Conservation (phyloP, 2,329 filamentous ascomycete genomes). For the Kalmusia sp. region DNA sequence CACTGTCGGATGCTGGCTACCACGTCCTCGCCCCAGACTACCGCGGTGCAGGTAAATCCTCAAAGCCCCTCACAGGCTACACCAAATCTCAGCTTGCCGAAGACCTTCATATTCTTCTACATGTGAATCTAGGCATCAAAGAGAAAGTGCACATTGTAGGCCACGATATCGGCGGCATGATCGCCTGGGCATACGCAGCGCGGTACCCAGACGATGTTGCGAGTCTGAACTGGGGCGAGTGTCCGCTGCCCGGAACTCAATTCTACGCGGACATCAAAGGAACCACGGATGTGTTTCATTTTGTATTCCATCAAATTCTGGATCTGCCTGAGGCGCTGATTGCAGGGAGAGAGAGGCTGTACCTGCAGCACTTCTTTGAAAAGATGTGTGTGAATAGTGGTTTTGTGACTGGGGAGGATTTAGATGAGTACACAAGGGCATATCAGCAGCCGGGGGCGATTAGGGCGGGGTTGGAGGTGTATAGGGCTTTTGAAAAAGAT, state of each 20-base stretch:
- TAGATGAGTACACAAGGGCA: conserved; percentile 48
- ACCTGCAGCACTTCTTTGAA: conserved; percentile 55
- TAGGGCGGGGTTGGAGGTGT: conserved; percentile 39
- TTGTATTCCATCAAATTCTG: conserved; percentile 50
- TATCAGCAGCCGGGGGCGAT: conserved; percentile 40
- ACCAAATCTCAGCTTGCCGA: conserved; percentile 51
- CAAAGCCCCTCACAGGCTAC: conserved; percentile 46
- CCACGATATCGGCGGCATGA: conserved; percentile 59
- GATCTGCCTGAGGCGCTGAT: conserved; percentile 51
- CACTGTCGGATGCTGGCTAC: conserved; percentile 46
- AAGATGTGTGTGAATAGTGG: conserved; percentile 45
- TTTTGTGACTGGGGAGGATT: conserved; percentile 44
- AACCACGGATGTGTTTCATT: conserved; percentile 47
- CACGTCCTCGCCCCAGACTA: conserved; percentile 52
- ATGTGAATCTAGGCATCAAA: conserved; percentile 39
- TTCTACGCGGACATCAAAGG: conserved; percentile 42
- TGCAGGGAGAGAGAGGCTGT: conserved; percentile 49
- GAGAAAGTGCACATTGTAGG: conserved; percentile 53
- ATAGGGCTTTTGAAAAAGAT: conserved; percentile 45
- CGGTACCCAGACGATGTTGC: conserved; percentile 43
- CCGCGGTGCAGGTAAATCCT: conserved; percentile 49
- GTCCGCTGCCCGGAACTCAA: conserved; percentile 48
- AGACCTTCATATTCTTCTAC: conserved; percentile 46
- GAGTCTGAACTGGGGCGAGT: conserved; percentile 53
- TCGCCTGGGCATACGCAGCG: conserved; percentile 52